Evolutionary conservation across 2,329 filamentous ascomycete genomes (phyloP).

Genomic region (Aspergillus sclerotialis): DNA sequence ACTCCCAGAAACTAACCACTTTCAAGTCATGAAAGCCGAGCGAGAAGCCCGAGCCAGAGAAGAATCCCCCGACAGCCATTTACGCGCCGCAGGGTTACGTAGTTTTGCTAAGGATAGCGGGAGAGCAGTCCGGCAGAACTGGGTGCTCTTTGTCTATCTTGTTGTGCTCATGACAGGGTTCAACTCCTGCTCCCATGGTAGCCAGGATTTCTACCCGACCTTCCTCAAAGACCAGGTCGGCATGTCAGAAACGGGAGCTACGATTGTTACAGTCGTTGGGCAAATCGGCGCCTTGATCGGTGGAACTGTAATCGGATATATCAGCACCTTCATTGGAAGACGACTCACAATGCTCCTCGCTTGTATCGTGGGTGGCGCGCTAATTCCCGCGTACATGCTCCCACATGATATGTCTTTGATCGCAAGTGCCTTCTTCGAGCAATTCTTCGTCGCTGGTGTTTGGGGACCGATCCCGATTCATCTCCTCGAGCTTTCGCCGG

Average conservation of each 20-base stretch:
- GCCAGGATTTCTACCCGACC: constrained; percentile 35
- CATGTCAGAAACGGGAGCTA: constrained; percentile 21
- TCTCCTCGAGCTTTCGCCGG: constrained; percentile 29
- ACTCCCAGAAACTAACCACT: constrained; percentile 68
- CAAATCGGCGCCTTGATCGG: constrained; percentile 30
- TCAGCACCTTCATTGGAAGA: constrained; percentile 29
- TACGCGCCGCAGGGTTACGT: constrained; percentile 5
- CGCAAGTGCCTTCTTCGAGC: constrained; percentile 29
- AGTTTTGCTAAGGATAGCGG: constrained; percentile 11
- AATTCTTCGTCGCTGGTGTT: constrained; percentile 32
- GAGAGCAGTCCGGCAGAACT: constrained; percentile 21
- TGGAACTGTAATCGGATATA: constrained; percentile 28
- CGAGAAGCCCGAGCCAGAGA: constrained; percentile 11
- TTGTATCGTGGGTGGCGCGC: constrained; percentile 26
- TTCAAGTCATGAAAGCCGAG: constrained; percentile 31
- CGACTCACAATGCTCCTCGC: constrained; percentile 27
- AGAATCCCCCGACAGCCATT: constrained; percentile 1
- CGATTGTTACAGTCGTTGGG: constrained; percentile 27
- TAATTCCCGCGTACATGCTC: constrained; percentile 29
- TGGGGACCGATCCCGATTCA: constrained; percentile 36
- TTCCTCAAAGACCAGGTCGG: constrained; percentile 32
- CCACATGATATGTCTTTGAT: constrained; percentile 23
- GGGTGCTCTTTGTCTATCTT: constrained; percentile 32
- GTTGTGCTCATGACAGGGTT: constrained; percentile 30
- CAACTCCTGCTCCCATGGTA: constrained; percentile 29